Evolutionary conservation across 2,329 filamentous ascomycete genomes (phyloP).

Genomic region (Exophiala viscosa): DNA sequence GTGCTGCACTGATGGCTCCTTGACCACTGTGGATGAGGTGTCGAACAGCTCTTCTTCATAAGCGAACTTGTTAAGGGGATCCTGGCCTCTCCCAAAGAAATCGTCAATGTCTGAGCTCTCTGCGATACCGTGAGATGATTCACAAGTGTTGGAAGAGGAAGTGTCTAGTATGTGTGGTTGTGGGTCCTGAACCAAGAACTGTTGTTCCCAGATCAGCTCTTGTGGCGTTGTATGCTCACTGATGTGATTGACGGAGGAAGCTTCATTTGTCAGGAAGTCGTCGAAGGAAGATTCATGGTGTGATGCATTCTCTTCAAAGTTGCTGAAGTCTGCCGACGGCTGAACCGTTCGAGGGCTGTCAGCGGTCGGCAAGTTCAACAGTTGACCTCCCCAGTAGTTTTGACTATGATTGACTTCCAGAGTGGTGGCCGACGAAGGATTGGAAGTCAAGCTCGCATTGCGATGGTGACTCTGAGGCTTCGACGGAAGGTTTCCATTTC

Average conservation of each 20-base stretch:
- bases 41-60: conserved; percentile 14
- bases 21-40: conserved; percentile 7
- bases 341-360: conserved; percentile 10
- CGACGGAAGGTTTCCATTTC: neutral
- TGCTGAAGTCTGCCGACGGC: conserved; percentile 4
- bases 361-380: conserved; percentile 1
- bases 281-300: conserved; percentile 22
- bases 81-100: conserved; percentile 2
- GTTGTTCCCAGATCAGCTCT: conserved; percentile 24
- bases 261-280: conserved; percentile 23
- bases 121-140: neutral
- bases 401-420: neutral
- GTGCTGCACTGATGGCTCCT: conserved; percentile 26
- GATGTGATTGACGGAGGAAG: conserved; percentile 23
- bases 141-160: conserved; percentile 5
- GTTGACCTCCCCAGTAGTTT: neutral
- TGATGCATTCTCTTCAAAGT: conserved; percentile 17
- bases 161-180: conserved; percentile 16
- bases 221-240: conserved; percentile 28
- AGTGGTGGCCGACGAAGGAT: conserved; percentile 8
- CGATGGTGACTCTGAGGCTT: conserved; percentile 9
- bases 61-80: conserved; percentile 10
- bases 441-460: conserved; percentile 21
- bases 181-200: conserved; percentile 17
- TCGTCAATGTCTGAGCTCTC: conserved; percentile 7